phyloP scores from a whole-genome alignment of 306 rosid genomes.

The Cajanus cajan region DNA sequence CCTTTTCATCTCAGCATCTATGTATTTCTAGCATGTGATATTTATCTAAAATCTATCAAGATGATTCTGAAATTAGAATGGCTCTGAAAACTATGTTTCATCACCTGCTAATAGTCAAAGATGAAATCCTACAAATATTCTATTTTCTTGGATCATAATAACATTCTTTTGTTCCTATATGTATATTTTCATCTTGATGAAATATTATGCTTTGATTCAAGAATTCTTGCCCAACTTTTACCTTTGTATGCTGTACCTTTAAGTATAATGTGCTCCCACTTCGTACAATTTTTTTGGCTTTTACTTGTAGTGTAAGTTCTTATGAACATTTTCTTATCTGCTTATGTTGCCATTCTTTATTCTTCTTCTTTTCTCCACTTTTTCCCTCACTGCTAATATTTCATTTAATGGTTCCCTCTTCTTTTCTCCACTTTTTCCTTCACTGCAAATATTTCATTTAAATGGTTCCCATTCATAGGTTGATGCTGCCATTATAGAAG shows the following conservation, averaged over 20 bases:
- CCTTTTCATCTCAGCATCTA: slow-evolving; percentile 13
- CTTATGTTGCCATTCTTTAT: neutral
- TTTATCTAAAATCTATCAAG: neutral
- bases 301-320: slow-evolving; percentile 3
- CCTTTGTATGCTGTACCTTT: slow-evolving; percentile 5
- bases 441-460: neutral
- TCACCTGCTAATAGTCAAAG: neutral
- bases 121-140: neutral
- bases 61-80: neutral
- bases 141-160: neutral
- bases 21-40: slow-evolving; percentile 4
- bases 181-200: slow-evolving; percentile 5
- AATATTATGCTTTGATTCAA: slow-evolving; percentile 18
- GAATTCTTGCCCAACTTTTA: neutral
- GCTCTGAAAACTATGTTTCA: neutral
- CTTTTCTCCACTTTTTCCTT: neutral
- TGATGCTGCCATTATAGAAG: slow-evolving; percentile 72
- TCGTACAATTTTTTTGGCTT: slow-evolving; percentile 1
- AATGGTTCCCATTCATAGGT: slow-evolving; percentile 46
- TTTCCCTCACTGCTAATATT: slow-evolving; percentile 9
- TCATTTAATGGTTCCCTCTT: slow-evolving; percentile 9
- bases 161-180: neutral
- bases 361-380: neutral
- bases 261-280: neutral
- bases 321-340: slow-evolving; percentile 11